These are phyloP conservation scores for Thielaviopsis cerberus DNA, from an alignment of 2,329 filamentous ascomycete genomes.

Conservation along the genomic window DNA sequence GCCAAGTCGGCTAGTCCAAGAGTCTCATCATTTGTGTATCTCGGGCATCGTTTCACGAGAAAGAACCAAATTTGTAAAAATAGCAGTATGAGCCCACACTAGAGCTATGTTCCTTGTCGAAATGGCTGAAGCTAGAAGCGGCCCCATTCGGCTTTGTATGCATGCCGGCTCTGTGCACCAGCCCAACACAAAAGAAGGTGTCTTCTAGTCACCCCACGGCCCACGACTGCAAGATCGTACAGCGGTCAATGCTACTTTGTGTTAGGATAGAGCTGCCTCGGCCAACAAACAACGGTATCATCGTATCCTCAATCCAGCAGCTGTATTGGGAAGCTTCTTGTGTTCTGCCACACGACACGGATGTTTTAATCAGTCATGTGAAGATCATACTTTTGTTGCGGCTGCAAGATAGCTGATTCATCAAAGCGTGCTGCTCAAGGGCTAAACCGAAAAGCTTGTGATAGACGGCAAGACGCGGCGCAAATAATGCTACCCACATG, in stretches of 20 bases:
- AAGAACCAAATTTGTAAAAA: not conserved
- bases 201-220: not conserved
- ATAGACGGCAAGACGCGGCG: not conserved
- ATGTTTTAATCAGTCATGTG: not conserved
- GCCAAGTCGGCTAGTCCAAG: not conserved
- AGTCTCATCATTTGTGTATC: not conserved
- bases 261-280: not conserved
- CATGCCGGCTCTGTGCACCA: not conserved
- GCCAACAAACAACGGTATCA: not conserved
- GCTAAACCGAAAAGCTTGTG: not conserved
- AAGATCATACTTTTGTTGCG: not conserved
- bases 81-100: not conserved
- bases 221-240: not conserved
- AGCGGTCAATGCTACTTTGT: not conserved
- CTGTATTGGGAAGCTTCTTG: not conserved
- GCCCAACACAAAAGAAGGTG: not conserved
- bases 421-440: not conserved
- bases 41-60: not conserved
- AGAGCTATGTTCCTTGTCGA: not conserved
- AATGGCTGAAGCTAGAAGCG: not conserved
- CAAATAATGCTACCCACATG: not conserved
- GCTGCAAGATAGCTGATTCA: not conserved
- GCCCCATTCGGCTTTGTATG: not conserved
- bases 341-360: no score
- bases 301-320: no score